Conservation (phyloP, 306 rosid species). For the Inga laurina region DNA sequence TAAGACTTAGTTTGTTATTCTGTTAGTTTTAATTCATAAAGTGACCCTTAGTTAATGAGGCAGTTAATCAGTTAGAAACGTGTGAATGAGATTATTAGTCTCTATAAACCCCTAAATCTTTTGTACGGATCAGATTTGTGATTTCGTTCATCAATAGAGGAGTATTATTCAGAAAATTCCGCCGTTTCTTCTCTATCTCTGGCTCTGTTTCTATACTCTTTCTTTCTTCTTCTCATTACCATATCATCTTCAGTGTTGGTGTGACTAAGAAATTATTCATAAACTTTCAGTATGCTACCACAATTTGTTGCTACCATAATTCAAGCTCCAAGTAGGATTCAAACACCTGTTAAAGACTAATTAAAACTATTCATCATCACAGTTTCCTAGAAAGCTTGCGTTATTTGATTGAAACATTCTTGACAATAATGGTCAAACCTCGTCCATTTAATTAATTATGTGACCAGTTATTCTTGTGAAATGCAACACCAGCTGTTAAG, state of each 20-base stretch:
- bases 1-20: too few species aligned
- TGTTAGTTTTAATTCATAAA: too few species aligned
- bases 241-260: neutral
- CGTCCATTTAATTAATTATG: neutral
- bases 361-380: neutral
- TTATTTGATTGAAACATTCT: neutral
- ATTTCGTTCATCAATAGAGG: too few species aligned
- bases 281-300: neutral
- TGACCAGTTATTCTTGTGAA: neutral
- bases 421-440: conserved; percentile 22
- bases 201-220: too few species aligned
- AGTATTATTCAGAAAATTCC: too few species aligned
- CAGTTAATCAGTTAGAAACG: too few species aligned
- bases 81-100: too few species aligned
- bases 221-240: too few species aligned
- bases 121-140: too few species aligned
- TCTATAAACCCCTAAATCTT: too few species aligned
- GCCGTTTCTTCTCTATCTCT: too few species aligned
- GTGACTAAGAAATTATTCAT: neutral
- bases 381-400: neutral
- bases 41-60: too few species aligned
- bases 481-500: neutral
- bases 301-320: neutral
- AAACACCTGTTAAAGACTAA: neutral
- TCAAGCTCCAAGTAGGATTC: neutral